These are phyloP conservation scores for Nitzschia sp. DNA, from an alignment of 108 stramenopile genomes.

Conservation along the genomic window DNA sequence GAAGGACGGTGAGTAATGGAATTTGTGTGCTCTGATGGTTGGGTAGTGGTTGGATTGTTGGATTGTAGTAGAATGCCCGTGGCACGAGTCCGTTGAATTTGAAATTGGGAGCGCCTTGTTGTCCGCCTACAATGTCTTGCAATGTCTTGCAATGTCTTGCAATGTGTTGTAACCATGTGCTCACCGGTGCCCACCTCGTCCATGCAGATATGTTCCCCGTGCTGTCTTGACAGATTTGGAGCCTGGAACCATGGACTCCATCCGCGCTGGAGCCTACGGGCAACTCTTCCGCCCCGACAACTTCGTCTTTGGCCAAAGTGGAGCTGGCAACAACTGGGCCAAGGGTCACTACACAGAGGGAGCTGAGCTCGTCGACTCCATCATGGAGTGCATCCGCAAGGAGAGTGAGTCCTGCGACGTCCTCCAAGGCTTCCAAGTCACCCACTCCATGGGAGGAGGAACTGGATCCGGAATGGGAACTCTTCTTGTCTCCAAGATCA, in stretches of 20 bases:
- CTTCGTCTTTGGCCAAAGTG: conserved; percentile 94
- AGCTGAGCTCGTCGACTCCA: conserved; percentile 92
- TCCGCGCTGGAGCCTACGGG: conserved; percentile 75
- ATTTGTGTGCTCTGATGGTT: too few species aligned
- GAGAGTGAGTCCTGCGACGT: conserved; percentile 90
- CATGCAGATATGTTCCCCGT: conserved; percentile 81
- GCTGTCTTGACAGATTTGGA: conserved; percentile 90
- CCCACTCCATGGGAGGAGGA: conserved; percentile 92
- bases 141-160: too few species aligned
- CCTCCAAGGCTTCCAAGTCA: conserved; percentile 88
- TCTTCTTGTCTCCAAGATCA: conserved; percentile 93
- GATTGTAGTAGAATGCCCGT: too few species aligned
- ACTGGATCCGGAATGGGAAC: conserved; percentile 94
- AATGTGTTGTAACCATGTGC: background rate
- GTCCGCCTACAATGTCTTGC: background rate
- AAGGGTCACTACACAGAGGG: conserved; percentile 98
- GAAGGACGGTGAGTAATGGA: conserved; percentile 48
- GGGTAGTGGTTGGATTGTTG: too few species aligned
- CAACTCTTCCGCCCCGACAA: conserved; percentile 93
- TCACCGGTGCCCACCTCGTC: background rate
- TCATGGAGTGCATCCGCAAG: conserved; percentile 93
- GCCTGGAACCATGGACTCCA: conserved; percentile 91
- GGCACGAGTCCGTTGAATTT: too few species aligned
- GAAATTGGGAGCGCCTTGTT: too few species aligned
- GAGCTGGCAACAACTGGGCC: conserved; percentile 93